Percentiles rank a stretch among this genome's conserved stretches.
phyloP scores from a whole-genome alignment of 345 rosid species.

The Syzygium grande region DNA sequence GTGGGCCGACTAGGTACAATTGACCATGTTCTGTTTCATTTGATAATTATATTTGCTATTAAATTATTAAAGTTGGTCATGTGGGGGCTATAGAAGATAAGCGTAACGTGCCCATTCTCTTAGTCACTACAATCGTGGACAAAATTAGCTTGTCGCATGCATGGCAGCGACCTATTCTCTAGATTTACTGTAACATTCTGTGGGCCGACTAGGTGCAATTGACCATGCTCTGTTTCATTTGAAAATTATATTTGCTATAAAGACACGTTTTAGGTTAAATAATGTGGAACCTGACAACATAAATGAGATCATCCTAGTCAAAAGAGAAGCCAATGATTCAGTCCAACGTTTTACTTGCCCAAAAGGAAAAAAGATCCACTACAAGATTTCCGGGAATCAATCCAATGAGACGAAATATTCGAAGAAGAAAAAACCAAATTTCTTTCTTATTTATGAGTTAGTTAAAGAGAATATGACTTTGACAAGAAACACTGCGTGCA shows the following conservation, averaged over 20 bases:
- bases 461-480: background rate
- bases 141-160: background rate
- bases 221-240: background rate
- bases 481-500: background rate
- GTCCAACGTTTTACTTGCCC: background rate
- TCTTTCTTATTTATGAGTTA: background rate
- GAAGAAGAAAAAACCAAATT: background rate
- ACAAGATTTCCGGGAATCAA: background rate
- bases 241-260: background rate
- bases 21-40: background rate
- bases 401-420: background rate
- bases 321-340: background rate
- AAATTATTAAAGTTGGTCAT: background rate
- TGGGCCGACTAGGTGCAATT: background rate
- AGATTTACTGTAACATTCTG: background rate
- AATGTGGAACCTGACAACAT: background rate
- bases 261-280: background rate
- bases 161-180: background rate
- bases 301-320: background rate
- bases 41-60: background rate
- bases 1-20: background rate
- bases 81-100: background rate
- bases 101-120: background rate
- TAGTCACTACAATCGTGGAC: background rate
- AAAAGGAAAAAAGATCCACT: background rate